phyloP scores from a whole-genome alignment of 306 rosid genomes.

The Prunus armeniaca region DNA sequence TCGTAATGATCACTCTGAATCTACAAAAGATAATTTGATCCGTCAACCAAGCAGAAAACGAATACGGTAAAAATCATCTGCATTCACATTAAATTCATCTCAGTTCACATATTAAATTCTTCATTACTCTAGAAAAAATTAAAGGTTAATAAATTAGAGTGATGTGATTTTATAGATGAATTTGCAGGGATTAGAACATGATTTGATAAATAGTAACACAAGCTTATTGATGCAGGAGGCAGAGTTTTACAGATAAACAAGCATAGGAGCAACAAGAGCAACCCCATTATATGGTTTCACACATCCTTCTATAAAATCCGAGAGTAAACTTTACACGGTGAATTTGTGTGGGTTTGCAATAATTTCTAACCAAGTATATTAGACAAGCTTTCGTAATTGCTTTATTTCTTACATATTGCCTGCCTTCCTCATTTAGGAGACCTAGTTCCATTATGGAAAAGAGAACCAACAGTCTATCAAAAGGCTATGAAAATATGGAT shows the following conservation, averaged over 20 bases:
- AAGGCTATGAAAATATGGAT: neutral
- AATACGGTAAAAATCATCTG: neutral
- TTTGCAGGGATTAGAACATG: neutral
- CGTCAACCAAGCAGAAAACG: slow-evolving; percentile 20
- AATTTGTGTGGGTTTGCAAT: neutral
- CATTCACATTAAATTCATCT: neutral
- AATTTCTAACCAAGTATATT: neutral
- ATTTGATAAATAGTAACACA: neutral
- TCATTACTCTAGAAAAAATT: neutral
- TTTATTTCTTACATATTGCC: neutral
- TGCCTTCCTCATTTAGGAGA: neutral
- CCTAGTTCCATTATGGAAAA: neutral
- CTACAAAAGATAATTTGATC: slow-evolving; percentile 35
- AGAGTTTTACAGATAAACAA: neutral
- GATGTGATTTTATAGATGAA: neutral
- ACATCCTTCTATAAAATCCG: neutral
- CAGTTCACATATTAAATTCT: neutral
- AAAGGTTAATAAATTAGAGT: neutral
- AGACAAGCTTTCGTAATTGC: neutral
- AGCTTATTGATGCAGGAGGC: neutral
- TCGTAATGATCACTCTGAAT: slow-evolving; percentile 95
- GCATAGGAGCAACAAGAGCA: neutral
- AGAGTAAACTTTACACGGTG: neutral
- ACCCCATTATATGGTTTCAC: neutral
- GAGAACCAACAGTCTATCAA: neutral